phyloP scores from a whole-genome alignment of 1,284 basidiomycete genomes.

The Fomitopsis palustris region DNA sequence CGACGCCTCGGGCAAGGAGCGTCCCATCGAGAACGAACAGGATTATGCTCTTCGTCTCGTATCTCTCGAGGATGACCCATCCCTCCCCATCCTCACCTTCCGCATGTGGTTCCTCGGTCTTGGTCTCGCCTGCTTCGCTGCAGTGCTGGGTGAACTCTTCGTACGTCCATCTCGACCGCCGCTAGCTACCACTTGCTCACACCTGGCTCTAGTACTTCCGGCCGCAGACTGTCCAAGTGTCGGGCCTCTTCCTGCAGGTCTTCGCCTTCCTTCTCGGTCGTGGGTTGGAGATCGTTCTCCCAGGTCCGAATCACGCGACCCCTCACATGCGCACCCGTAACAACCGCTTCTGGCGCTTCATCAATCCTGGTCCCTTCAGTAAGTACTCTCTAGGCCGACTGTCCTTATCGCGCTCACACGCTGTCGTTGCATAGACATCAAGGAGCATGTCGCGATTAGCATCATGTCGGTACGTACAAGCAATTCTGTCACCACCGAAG shows the following conservation, averaged over 20 bases:
- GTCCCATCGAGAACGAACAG: constrained; percentile 42
- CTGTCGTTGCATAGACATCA: constrained; percentile 38
- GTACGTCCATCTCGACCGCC: constrained; percentile 27
- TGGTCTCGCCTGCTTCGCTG: constrained; percentile 50
- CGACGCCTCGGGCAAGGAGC: constrained; percentile 30
- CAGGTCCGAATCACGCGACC: constrained; percentile 39
- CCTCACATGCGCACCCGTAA: constrained; percentile 12
- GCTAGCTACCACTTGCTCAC: not conserved
- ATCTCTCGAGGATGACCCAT: constrained; percentile 56
- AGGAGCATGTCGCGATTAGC: constrained; percentile 60
- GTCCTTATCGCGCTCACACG: not conserved
- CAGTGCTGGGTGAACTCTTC: constrained; percentile 58
- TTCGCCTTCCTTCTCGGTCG: constrained; percentile 40
- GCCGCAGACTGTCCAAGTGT: constrained; percentile 57
- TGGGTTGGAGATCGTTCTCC: constrained; percentile 41
- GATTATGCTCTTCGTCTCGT: constrained; percentile 50
- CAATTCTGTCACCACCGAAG: not conserved
- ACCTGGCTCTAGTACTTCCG: constrained; percentile 20
- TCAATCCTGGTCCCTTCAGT: constrained; percentile 57
- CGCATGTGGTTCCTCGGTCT: constrained; percentile 45
- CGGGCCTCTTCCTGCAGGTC: constrained; percentile 55
- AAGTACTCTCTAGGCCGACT: constrained; percentile 11
- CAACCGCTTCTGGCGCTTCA: constrained; percentile 46
- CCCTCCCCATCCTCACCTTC: constrained; percentile 46
- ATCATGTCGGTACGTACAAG: constrained; percentile 36